These are phyloP conservation scores for Coniochaeta ligniaria DNA, from an alignment of 2,329 filamentous ascomycete species.

Conservation along the genomic window DNA sequence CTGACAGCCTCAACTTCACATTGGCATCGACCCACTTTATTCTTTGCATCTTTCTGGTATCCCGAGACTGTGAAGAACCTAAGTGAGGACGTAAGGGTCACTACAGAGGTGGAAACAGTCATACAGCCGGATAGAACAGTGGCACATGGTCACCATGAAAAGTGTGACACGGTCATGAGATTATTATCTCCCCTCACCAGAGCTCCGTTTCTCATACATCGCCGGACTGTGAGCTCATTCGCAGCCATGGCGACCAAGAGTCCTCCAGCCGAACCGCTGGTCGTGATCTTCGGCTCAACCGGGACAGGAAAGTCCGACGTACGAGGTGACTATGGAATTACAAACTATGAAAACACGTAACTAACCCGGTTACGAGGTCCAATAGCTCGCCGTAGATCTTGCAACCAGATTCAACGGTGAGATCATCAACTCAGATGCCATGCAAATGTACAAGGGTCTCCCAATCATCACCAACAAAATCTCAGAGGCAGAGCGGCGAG, in stretches of 20 bases:
- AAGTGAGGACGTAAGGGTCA: too few relatives aligned
- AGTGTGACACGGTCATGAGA: background rate
- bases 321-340: constrained; percentile 2
- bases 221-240: background rate
- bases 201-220: background rate
- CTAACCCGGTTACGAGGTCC: constrained; percentile 1
- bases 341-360: constrained; percentile 5
- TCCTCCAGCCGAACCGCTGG: constrained; percentile 13
- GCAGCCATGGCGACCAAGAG: constrained; percentile 2
- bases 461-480: constrained; percentile 97
- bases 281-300: constrained; percentile 20
- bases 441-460: constrained; percentile 91
- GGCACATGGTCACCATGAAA: background rate
- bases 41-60: background rate
- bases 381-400: constrained; percentile 79
- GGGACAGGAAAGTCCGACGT: constrained; percentile 30
- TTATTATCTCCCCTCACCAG: background rate
- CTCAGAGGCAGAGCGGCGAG: constrained; percentile 62
- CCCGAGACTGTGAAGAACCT: background rate
- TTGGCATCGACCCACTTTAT: background rate
- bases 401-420: constrained; percentile 81
- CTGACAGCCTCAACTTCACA: too few relatives aligned
- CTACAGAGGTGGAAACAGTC: too few relatives aligned
- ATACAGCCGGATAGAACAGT: background rate
- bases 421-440: constrained; percentile 93